A percentile compares a stretch with the other conserved stretches of the same genome.
These are phyloP conservation scores for Lachnellula hyalina DNA, from an alignment of 2,329 filamentous ascomycete species.

Conservation along the genomic window DNA sequence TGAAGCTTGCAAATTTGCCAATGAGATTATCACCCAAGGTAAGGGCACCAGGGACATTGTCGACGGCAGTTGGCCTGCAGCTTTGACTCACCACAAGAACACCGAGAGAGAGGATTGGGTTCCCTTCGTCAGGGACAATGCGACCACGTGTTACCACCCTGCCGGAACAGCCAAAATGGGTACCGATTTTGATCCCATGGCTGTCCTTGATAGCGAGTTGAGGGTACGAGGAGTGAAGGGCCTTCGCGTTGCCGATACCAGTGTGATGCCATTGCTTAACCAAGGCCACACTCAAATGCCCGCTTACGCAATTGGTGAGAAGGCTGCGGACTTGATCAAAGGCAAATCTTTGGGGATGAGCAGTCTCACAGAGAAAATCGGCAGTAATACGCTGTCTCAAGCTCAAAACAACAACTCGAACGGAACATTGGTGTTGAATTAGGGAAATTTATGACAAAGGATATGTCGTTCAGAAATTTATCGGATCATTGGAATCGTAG, in stretches of 20 bases:
- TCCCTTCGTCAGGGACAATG: conserved; percentile 50
- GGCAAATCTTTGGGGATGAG: conserved; percentile 13
- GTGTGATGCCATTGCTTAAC: conserved; percentile 35
- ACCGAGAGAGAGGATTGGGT: conserved; percentile 54
- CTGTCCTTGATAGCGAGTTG: conserved; percentile 23
- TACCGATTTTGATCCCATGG: conserved; percentile 40
- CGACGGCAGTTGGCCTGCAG: conserved; percentile 54
- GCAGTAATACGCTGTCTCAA: background rate
- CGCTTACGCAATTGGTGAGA: conserved; percentile 53
- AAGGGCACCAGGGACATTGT: conserved; percentile 53
- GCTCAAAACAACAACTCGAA: background rate
- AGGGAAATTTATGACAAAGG: background rate
- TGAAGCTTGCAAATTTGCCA: conserved; percentile 53
- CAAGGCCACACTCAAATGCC: conserved; percentile 52
- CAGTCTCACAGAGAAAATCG: background rate
- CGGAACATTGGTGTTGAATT: background rate
- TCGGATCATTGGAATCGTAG: too few species aligned
- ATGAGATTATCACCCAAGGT: conserved; percentile 55
- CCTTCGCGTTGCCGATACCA: conserved; percentile 25
- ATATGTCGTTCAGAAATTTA: too few species aligned
- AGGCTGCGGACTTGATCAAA: conserved; percentile 47
- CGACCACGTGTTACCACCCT: conserved; percentile 59
- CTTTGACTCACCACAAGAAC: conserved; percentile 46
- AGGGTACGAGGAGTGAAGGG: conserved; percentile 23
- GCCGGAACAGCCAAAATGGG: conserved; percentile 54